Base-by-base conservation (phyloP, 495 filamentous ascomycete genomes). In the Astrothelium macrocarpum region DNA sequence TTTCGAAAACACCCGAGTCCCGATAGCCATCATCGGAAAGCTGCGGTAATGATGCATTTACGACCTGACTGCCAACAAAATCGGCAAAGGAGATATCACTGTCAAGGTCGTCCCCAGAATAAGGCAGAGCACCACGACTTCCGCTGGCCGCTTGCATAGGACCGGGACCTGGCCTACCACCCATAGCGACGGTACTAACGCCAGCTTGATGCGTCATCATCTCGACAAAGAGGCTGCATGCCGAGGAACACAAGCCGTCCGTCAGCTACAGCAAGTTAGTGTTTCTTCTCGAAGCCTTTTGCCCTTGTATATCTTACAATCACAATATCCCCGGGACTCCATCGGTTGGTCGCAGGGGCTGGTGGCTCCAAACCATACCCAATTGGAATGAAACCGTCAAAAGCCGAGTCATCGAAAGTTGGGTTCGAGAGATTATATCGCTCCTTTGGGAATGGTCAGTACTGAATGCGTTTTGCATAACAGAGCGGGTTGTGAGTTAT, bases 161-260 rank as follows among this genome's bases (percentile, higher is more conserved):
- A 4, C 73, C 72, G 1, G n/a, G n/a, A 3, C 53, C 2, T 2
- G 82, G 78, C 1, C 70, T 73, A 0, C 82, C 82, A 43, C 82
- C 82, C 20, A 78, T 72, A n/a, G 75, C 79, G 18, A 85, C 71
- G 26, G 75, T 77, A 7, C 74, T 71, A 4, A 81, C 80, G 43
- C n/a, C n/a, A n/a, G n/a, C n/a, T n/a, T n/a, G n/a, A n/a, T n/a
- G n/a, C n/a, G n/a, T 42, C 78, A 85, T 81, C 63, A 80, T 71
- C 69, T 85, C 82, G 29, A 77, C 71, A 67, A 85, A 84, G 18
- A 80, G 68, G 1, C 77, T 71, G 67, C 81, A 85, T 39, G 82
- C 71, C 0, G 78, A 82, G 20, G 72, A 71, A 67, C 82, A 85
- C 39, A 76, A 60, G 31, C 77, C 77, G 64, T 85, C 81, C 23